phyloP scores from a whole-genome alignment of 306 rosid genomes.

The Hippophae gyantsensis region DNA sequence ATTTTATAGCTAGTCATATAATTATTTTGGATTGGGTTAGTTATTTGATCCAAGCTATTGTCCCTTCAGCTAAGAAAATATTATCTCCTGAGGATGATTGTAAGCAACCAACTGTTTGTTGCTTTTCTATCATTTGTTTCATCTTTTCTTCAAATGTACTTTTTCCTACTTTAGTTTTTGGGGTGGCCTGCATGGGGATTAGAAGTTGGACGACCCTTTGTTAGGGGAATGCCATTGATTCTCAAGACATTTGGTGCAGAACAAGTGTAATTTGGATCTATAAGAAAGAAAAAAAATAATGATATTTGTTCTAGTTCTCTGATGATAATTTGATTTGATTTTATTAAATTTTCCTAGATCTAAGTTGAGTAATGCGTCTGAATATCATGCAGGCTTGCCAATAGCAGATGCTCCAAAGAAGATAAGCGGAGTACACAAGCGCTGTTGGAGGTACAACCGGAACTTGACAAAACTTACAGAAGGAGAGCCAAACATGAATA shows the following conservation, averaged over 20 bases:
- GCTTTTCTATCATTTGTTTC: background rate
- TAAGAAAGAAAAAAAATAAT: background rate
- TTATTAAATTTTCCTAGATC: background rate
- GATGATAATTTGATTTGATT: conserved; percentile 2
- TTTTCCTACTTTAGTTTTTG: background rate
- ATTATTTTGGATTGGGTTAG: background rate
- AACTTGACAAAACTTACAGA: background rate
- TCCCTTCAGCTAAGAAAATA: too few species aligned
- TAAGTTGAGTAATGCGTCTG: conserved; percentile 9
- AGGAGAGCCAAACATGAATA: too few species aligned
- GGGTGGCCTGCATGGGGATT: too few species aligned
- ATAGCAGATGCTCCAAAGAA: conserved; percentile 67
- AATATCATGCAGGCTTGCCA: conserved; percentile 55
- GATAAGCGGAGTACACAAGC: conserved; percentile 95
- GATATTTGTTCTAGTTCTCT: conserved; percentile 6
- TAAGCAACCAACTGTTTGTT: background rate
- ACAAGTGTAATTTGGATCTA: background rate
- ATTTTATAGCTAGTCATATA: background rate
- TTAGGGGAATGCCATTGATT: too few species aligned
- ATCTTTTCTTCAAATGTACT: background rate
- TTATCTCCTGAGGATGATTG: background rate
- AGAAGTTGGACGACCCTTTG: too few species aligned
- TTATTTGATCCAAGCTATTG: background rate
- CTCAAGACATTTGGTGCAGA: too few species aligned
- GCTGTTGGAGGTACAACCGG: conserved; percentile 85